Evolutionary conservation across 164 flowering plant species (phyloP).

Genomic region (Nymphaea thermarum): DNA sequence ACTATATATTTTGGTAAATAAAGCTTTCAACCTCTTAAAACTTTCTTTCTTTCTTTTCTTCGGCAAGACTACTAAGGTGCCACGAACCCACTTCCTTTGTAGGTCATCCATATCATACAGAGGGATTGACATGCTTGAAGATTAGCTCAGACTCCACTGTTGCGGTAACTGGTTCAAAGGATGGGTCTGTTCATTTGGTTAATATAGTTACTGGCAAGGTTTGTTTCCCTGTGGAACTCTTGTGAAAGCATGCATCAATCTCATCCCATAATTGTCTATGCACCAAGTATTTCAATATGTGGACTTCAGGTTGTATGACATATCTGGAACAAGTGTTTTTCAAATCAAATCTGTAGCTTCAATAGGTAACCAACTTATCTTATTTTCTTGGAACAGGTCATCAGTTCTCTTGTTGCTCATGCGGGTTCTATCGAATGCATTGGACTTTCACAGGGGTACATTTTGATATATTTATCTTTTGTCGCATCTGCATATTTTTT

Average conservation of each 20-base stretch:
- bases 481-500: not conserved
- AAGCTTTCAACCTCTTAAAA: no score
- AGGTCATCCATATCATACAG: slow-evolving; percentile 84
- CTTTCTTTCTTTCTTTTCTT: no score
- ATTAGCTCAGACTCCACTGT: slow-evolving; percentile 62
- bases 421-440: slow-evolving; percentile 77
- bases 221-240: slow-evolving; percentile 2
- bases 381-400: slow-evolving; percentile 36
- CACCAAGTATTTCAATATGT: not conserved
- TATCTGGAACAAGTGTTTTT: not conserved
- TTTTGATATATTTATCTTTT: not conserved
- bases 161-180: slow-evolving; percentile 71
- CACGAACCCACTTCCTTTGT: not conserved
- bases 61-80: no score
- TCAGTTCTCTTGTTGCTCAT: slow-evolving; percentile 59
- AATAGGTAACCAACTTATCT: not conserved
- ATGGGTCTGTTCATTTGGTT: slow-evolving; percentile 62
- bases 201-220: slow-evolving; percentile 80
- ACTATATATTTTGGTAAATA: no score
- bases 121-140: slow-evolving; percentile 70
- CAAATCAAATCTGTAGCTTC: not conserved
- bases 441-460: slow-evolving; percentile 52
- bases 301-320: not conserved
- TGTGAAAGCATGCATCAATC: not conserved
- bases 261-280: not conserved